Evolutionary conservation across 2,329 filamentous ascomycete genomes (phyloP), one percentile per base, ranked within the genome.

Genomic region (Botrytis paeoniae): DNA sequence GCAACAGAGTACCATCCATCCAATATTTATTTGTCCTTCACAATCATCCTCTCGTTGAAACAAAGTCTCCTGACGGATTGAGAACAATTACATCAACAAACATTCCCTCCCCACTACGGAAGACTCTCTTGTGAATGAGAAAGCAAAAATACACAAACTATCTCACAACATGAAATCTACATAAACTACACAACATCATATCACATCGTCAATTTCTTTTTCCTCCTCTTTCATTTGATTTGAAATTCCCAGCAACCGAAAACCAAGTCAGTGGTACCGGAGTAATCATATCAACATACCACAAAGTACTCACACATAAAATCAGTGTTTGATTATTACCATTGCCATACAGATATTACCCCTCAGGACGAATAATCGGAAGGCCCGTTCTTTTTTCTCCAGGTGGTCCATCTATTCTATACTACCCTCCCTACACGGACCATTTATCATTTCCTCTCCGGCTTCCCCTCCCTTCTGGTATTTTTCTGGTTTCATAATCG

Each of bases 1-100:
- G 62, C 70, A 72, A 72, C 70, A 59, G 45, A 29, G 61, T 72
- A 45, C 32, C 70, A 72, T 72, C 54, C 62, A 72, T 54, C 60
- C n/a, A 57, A 32, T 71, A 35, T 54, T 64, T 64, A 64, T 64
- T 51, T 20, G 48, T 45, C 41, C 45, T 71, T 37, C 45, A 57
- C 22, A 43, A 12, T 9, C 29, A 35, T 25, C 10, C 60, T 37
- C 35, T 68, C 45, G 64, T 45, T 43, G 48, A 71, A 59, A 35
- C 1, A 41, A 41, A 41, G 16, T 37, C 37, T 68, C 41, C 32
- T 39, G 12, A 39, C 18, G 25, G 43, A 64, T 29, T 61, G 41
- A 57, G 29, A 71, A 43, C 39, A 45, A 66, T 16, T 60, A 7
- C 41, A 62, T 70, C 54, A n/a, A 41, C 20, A 65, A 29, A n/a